phyloP scores from a whole-genome alignment of 345 rosid species.

The Diplotaxis tenuifolia region DNA sequence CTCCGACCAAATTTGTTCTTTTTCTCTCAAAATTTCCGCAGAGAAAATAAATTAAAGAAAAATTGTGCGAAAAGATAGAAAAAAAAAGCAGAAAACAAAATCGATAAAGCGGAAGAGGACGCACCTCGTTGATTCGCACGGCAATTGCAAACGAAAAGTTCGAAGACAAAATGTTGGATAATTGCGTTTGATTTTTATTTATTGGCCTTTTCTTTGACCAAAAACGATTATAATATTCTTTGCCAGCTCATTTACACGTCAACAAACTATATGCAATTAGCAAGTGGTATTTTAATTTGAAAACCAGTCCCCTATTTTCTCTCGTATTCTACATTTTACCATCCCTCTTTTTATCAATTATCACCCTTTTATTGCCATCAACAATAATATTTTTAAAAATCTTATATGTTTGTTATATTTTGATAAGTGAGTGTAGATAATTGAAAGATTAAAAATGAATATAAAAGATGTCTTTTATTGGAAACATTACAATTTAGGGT shows the following conservation, averaged over 20 bases:
- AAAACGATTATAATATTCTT: slow-evolving; percentile 15
- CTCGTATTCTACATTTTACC: no score
- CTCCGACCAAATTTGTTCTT: neutral
- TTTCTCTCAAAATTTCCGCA: neutral
- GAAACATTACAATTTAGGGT: no score
- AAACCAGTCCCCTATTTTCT: neutral
- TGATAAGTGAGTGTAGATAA: neutral
- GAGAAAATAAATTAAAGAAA: neutral
- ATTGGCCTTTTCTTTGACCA: slow-evolving; percentile 6
- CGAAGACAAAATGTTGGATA: slow-evolving; percentile 15
- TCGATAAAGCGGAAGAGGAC: slow-evolving; percentile 7
- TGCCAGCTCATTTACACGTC: slow-evolving; percentile 36
- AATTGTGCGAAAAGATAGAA: neutral
- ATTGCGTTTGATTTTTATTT: slow-evolving; percentile 6
- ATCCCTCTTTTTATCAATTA: no score
- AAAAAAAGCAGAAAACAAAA: neutral
- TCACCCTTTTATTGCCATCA: no score
- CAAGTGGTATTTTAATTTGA: slow-evolving; percentile 17
- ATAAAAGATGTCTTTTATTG: neutral
- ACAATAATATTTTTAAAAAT: no score
- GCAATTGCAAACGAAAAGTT: slow-evolving; percentile 22
- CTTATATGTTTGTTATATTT: no score
- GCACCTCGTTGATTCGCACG: slow-evolving; percentile 30
- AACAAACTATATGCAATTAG: slow-evolving; percentile 8
- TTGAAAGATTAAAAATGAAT: neutral